Evolutionary conservation across 1,284 basidiomycete species (phyloP), one percentile per base, ranked within the genome.

Genomic region (Ustilago hordei): DNA sequence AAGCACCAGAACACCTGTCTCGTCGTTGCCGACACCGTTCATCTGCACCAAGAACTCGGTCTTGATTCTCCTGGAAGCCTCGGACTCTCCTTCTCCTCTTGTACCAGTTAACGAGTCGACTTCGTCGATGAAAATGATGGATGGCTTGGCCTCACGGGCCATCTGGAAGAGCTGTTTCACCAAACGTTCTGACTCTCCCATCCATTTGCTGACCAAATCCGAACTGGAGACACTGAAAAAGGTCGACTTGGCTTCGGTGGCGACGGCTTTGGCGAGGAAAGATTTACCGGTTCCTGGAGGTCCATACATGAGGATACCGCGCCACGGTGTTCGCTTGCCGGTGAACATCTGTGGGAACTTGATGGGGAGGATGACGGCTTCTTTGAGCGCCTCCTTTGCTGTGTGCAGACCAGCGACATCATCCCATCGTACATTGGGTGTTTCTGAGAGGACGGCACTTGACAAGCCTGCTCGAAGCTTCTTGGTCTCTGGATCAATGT

Each of bases 101-200:
- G 95, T 93, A 1, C 97, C 95, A 15, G 95, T 94, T 60, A 99
- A 89, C 17, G 95, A 98, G 87, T 99, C 96, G 52, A 99, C 94
- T 86, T 99, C 96, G 86, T 99, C 96, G 84, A 99, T 95, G 86
- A 99, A 99, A 86, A 99, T 98, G 87, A 99, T 99, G 4, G 95
- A 91, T 2, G 96, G 96, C 86, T 98, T 98, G 76, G 92, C 91
- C 87, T 99, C 96, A 70, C 96, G 91, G 1, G 96, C 97, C 90
- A 99, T 93, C 79, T 94, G 91, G 86, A 99, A 99, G 45, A 99
- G 90, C 86, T 98, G 95, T 87, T 95, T 96, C 58, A 99, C 96
- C 73, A 98, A 89, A 82, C 95, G 89, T 88, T 99, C 96, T 23
- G 93, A 95, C 87, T 99, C 96, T 78, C 96, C 96, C 89, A 98